These are phyloP conservation scores for Trypanosoma conorhini DNA, from an alignment of 208 protist genomes.

Conservation along the genomic window DNA sequence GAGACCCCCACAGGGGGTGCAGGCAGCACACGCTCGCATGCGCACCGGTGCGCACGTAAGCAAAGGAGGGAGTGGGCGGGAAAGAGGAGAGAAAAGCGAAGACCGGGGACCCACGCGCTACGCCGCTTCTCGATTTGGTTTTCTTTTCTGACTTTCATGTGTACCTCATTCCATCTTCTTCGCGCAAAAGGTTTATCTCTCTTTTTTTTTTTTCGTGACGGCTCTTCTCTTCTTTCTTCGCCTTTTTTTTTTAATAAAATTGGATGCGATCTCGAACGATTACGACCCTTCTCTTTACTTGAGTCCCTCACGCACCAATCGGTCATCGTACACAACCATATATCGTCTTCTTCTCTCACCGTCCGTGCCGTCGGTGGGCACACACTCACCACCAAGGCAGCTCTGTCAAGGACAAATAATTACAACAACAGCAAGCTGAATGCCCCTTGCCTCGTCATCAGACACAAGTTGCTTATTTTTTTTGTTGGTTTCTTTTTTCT, in stretches of 20 bases:
- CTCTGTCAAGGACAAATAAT: slow-evolving; percentile 22
- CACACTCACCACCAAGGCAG: slow-evolving; percentile 57
- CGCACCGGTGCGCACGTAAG: not conserved
- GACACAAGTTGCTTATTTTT: not conserved
- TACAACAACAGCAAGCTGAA: slow-evolving; percentile 1
- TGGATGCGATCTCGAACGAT: not conserved
- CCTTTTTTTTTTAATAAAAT: not conserved
- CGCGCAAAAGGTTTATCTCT: not conserved
- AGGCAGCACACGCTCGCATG: not conserved
- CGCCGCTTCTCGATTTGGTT: slow-evolving; percentile 36
- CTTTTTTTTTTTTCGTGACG: not conserved
- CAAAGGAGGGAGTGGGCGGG: not conserved
- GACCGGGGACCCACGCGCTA: not conserved
- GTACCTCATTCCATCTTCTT: slow-evolving; percentile 7
- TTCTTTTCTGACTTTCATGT: slow-evolving; percentile 23
- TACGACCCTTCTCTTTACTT: not conserved
- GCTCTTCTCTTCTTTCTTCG: not conserved
- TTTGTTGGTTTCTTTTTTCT: not conserved
- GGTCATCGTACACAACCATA: slow-evolving; percentile 34
- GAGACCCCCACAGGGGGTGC: not conserved
- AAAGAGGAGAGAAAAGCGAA: not conserved
- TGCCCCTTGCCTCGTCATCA: not conserved
- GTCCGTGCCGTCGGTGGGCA: slow-evolving; percentile 28
- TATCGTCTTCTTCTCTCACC: slow-evolving; percentile 48
- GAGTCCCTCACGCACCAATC: not conserved